Percentiles rank a stretch among this genome's conserved stretches.
Evolutionary conservation across 1,284 basidiomycete genomes (phyloP).

Genomic region (Wallemia hederae): DNA sequence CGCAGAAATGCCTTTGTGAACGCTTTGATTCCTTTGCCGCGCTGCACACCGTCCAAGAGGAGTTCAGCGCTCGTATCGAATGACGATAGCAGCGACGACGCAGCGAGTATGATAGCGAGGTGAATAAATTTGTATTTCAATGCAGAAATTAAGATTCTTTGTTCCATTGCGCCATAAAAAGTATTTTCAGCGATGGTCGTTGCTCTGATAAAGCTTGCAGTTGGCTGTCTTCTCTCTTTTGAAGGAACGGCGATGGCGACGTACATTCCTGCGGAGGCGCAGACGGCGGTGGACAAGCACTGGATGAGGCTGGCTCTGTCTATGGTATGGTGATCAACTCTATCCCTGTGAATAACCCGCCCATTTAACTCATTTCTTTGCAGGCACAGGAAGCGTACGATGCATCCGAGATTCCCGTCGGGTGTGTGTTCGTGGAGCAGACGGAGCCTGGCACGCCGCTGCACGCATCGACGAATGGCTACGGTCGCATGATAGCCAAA

Average conservation of each 20-base stretch:
- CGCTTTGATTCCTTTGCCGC: neutral
- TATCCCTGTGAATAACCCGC: neutral
- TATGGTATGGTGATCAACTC: neutral
- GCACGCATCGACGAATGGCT: slow-evolving; percentile 18
- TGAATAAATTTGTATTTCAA: neutral
- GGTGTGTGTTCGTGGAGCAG: slow-evolving; percentile 69
- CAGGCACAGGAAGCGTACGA: slow-evolving; percentile 42
- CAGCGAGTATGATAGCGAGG: neutral
- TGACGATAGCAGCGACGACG: neutral
- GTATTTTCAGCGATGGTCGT: too few relatives aligned
- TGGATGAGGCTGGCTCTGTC: neutral
- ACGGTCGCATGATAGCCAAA: slow-evolving; percentile 33
- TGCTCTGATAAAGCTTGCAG: neutral
- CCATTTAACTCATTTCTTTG: neutral
- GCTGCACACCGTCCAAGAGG: too few relatives aligned
- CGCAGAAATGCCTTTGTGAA: neutral
- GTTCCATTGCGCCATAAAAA: neutral
- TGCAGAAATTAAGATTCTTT: neutral
- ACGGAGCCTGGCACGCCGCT: neutral
- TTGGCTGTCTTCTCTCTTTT: neutral
- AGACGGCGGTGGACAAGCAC: neutral
- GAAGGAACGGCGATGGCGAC: neutral
- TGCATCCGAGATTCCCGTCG: slow-evolving; percentile 76
- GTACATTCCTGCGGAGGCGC: neutral
- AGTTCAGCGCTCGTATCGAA: neutral